phyloP scores from a whole-genome alignment of 2,329 filamentous ascomycete genomes.

The Cadophora malorum region DNA sequence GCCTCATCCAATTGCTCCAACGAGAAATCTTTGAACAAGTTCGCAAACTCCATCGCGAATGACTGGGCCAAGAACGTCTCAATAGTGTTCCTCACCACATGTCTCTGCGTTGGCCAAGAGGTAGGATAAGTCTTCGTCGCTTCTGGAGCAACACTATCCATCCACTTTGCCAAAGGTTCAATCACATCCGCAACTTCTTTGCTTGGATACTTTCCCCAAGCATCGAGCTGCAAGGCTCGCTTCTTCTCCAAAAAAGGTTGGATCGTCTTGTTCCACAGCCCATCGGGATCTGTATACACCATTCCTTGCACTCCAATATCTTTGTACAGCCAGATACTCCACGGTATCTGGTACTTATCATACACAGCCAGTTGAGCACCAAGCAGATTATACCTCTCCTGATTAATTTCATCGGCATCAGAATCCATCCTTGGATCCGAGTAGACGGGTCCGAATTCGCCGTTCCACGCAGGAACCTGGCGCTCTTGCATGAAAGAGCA shows the following conservation, averaged over 20 bases:
- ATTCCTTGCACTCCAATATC: conserved; percentile 63
- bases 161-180: conserved; percentile 40
- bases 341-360: conserved; percentile 57
- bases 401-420: conserved; percentile 50
- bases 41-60: conserved; percentile 60
- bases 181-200: conserved; percentile 43
- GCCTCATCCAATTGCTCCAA: conserved; percentile 58
- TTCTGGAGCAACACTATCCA: conserved; percentile 52
- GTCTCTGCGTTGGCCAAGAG: conserved; percentile 57
- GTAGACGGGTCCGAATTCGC: conserved; percentile 58
- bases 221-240: conserved; percentile 57
- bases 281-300: conserved; percentile 52
- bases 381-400: conserved; percentile 53
- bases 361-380: conserved; percentile 58
- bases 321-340: conserved; percentile 67
- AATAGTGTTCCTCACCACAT: conserved; percentile 53
- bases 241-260: conserved; percentile 62
- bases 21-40: conserved; percentile 58
- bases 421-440: conserved; percentile 39
- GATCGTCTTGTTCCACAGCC: conserved; percentile 57
- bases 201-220: conserved; percentile 55
- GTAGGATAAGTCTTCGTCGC: conserved; percentile 37
- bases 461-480: conserved; percentile 55
- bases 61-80: conserved; percentile 58
- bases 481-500: conserved; percentile 51